Evolutionary conservation across 768 basidiomycete genomes (phyloP), one percentile per base, ranked within the genome.

Genomic region (Termitomyces sp.): DNA sequence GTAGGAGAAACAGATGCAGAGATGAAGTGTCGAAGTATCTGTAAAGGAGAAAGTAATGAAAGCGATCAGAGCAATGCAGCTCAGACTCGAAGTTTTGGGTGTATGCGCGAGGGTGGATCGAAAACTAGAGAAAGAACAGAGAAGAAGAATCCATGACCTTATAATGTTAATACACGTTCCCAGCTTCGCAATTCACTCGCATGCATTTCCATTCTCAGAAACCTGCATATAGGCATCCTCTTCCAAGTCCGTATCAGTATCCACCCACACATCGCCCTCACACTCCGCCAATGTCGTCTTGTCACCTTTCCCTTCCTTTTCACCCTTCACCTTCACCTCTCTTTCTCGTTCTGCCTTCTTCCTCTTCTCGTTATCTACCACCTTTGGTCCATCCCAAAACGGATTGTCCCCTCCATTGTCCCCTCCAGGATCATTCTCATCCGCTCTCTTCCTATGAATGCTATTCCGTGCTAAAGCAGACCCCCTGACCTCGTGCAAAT

Each of bases 401-500:
- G 58, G 58, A 57, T 57, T 48, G 4, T 51, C 44, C 32, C 42
- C 47, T 16, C 17, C 55, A 56, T 56, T 46, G 3, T 50, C 43
- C 35, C 43, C 48, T 17, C 19, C 52, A 52, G 34, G 47, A 30
- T 42, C 57, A 40, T 56, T 58, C 48, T 57, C 52, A 50, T 54
- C 35, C 11, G 27, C 23, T 30, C 10, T 55, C 30, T 27, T 54
- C 25, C 17, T 30, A 23, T 59, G 27, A 4, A 21, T 27, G 10
- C 19, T 16, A 34, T n/a, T 50, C 32, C 25, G 54, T 14, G 11
- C 25, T 5, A 39, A 3, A 10, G 23, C 45, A 39, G 51, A 53
- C 17, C 42, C 47, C 42, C 58, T 47, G n/a, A 88, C 80, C 63
- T 86, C 83, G 59, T 89, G 88, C 45, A 89, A 61, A 72, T 89